phyloP scores from a whole-genome alignment of 164 flowering plant genomes.

The Malania oleifera region DNA sequence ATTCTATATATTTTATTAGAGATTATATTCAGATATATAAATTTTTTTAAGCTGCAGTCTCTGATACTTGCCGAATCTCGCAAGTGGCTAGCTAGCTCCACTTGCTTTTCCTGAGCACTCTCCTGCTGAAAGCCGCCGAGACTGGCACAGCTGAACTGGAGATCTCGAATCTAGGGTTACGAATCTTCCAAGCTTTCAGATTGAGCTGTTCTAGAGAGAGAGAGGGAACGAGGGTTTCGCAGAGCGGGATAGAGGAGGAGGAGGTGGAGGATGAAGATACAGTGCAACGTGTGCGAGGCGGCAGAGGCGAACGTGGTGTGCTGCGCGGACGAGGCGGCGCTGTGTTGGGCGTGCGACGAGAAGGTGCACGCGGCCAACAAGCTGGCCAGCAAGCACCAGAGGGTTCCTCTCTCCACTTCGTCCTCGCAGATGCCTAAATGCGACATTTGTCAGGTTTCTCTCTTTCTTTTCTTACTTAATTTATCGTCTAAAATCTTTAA shows the following conservation, averaged over 20 bases:
- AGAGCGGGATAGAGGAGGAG: conserved; percentile 8
- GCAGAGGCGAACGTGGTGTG: conserved; percentile 86
- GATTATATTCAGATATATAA: no score
- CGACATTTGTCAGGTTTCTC: conserved; percentile 80
- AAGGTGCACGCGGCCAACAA: conserved; percentile 92
- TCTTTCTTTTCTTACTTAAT: background rate
- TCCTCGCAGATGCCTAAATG: conserved; percentile 79
- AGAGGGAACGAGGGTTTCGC: background rate
- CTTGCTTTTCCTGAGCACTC: no score
- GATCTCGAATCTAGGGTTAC: no score
- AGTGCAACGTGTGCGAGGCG: conserved; percentile 83
- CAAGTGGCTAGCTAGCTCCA: no score
- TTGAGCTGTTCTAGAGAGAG: background rate
- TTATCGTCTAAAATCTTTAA: background rate
- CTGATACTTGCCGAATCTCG: no score
- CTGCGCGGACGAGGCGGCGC: conserved; percentile 95
- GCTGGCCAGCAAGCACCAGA: conserved; percentile 83
- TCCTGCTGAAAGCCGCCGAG: no score
- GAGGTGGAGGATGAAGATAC: conserved; percentile 65
- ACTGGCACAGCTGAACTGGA: no score
- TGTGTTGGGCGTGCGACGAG: conserved; percentile 77
- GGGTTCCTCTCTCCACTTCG: conserved; percentile 57
- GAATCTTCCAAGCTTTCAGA: no score
- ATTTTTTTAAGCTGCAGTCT: no score
- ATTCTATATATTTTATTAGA: no score